Evolutionary conservation across 345 rosid species (phyloP).

Genomic region (Capsella bursapastoris): DNA sequence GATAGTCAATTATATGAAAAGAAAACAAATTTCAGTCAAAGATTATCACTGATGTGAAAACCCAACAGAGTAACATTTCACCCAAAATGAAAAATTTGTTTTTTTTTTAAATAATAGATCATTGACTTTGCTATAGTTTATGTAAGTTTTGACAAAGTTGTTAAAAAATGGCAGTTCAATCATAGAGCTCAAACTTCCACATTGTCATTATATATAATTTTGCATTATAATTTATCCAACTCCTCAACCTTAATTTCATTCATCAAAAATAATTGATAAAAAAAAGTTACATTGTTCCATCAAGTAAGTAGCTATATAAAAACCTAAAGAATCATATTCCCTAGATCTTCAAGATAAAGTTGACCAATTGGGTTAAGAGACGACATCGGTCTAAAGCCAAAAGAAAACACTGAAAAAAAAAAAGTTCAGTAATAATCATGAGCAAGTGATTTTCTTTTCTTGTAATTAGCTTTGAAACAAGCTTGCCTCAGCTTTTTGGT

Average conservation of each 20-base stretch:
- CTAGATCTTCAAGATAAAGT: conserved; percentile 9
- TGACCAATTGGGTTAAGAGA: conserved; percentile 24
- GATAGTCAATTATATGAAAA: too few relatives aligned
- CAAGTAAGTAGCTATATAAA: background rate
- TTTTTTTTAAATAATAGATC: background rate
- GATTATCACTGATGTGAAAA: background rate
- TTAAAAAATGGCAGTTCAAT: background rate
- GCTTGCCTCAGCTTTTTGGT: conserved; percentile 67
- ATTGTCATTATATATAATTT: background rate
- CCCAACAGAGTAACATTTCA: background rate
- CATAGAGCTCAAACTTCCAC: background rate
- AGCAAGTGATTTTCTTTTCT: conserved; percentile 50
- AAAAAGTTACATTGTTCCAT: background rate
- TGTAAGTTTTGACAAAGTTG: conserved; percentile 10
- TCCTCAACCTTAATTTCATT: conserved; percentile 10
- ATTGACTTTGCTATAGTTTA: background rate
- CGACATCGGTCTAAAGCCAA: background rate
- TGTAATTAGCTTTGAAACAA: conserved; percentile 70
- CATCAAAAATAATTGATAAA: conserved; percentile 21
- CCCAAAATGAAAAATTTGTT: background rate
- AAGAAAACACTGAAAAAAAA: background rate
- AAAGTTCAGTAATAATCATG: conserved; percentile 7
- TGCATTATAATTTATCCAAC: background rate
- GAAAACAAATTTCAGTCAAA: too few relatives aligned
- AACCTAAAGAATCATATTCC: conserved; percentile 4